Evolutionary conservation across 495 filamentous ascomycete species (phyloP), one percentile per base, ranked within the genome.

Genomic region (Aspergillus asperescens): DNA sequence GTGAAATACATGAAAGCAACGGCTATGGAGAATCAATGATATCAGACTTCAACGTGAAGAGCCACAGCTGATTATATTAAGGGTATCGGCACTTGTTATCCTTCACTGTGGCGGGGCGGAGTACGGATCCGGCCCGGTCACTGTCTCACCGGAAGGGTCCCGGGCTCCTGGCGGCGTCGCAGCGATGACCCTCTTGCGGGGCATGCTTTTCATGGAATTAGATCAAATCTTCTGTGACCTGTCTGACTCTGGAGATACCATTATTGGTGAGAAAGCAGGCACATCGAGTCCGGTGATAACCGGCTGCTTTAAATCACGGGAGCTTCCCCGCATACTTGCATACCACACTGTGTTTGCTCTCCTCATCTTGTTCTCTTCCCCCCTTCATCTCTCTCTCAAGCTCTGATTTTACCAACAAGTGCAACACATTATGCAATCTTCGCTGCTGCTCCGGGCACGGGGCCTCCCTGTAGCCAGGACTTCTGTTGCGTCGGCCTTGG

Each of bases 341-440:
- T 22, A 22, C 19, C 25, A 5, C n/a, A 4, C 18, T 23, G 25
- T 24, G 28, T 43, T 56, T 46, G 32, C 34, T 56, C 47, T 47
- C 48, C 48, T 40, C 38, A 20, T 47, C 23, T 44, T 24, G 12
- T 32, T 28, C 37, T 46, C 29, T 49, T 28, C 13, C 32, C 48
- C 40, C 50, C 49, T 47, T 48, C 25, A 41, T 27, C 34, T 42
- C 27, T 54, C 45, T 50, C 32, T 29, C n/a, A 28, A 19, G 20
- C 27, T 54, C 44, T 50, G 42, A 49, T 47, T 27, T 29, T 39
- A 41, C 10, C 4, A 9, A 13, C 9, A 24, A 41, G 32, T 29
- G 38, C 34, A 23, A 9, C 50, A 12, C 24, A 69, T 32, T 20
- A 70, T 72, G 69, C 67, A 69, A 60, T 67, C 70, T 12, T 59